Evolutionary conservation across 331 rosid genomes (phyloP), one percentile per base, ranked within the genome.

Genomic region (Cydonia oblonga): DNA sequence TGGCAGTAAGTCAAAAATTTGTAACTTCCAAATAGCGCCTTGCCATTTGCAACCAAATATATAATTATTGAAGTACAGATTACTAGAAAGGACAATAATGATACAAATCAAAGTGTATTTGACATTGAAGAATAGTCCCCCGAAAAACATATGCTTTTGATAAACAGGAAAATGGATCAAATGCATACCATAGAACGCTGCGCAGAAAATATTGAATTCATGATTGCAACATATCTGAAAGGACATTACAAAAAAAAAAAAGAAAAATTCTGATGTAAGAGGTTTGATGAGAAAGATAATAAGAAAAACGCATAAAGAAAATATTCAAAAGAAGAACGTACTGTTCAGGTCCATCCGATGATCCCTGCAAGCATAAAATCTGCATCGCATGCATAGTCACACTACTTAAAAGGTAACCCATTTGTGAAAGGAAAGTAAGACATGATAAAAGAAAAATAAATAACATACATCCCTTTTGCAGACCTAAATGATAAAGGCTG

Each of bases 311-410:
- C 52, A 44, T 12, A 54, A 28, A 73, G 38, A 79, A 68, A n/a
- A 40, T 40, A 44, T 44, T 44, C 52, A 44, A 4, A 44, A 4
- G 65, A 79, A 69, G 23, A 70, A 66, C 88, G 38, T 85, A 93
- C 98, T 91, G 97, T 81, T 91, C 97, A 28, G 98, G 97, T 75
- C 98, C 98, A 85, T 93, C 98, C 15, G 96, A 75, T 51, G 96
- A 84, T 72, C 96, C 97, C 72, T 88, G 98, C 81, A 93, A 82
- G 73, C 97, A 93, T 71, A 93, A 82, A 83, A 89, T 91, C 98
- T 89, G 97, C 79, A 59, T 38, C 61, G 42, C 82, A 74, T 9
- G 73, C 19, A 72, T 81, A 78, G 76, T 42, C 76, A 80, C 67
- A 49, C 52, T 62, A 64, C 52, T 65, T 54, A 15, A 69, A 56